Conservation (phyloP, 2,329 filamentous ascomycete genomes). For the Aspergillus calidoustus region DNA sequence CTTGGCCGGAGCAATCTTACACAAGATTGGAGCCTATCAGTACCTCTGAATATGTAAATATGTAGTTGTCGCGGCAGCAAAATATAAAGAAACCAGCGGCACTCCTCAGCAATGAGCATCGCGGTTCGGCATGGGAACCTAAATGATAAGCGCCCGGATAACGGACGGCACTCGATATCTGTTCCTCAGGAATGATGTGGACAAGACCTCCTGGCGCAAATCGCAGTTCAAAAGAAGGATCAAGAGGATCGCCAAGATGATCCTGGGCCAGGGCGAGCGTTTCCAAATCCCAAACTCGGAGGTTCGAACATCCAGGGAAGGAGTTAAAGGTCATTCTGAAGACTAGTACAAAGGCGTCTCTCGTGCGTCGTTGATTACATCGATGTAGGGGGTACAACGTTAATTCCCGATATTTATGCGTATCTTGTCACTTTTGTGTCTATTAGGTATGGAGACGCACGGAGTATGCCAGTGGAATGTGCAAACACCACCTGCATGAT, state of each 20-base stretch:
- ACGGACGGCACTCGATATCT: background rate
- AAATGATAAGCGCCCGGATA: background rate
- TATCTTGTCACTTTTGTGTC: background rate
- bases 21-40: background rate
- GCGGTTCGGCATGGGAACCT: no score
- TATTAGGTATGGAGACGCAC: background rate
- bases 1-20: background rate
- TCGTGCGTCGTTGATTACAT: background rate
- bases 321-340: background rate
- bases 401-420: background rate
- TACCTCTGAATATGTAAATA: background rate
- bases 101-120: background rate
- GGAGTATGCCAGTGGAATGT: background rate
- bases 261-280: conserved; percentile 1
- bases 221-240: background rate
- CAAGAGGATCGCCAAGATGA: conserved; percentile 9
- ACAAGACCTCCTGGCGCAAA: background rate
- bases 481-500: background rate
- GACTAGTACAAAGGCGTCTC: background rate
- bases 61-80: background rate
- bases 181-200: background rate
- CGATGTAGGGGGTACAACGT: background rate
- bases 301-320: background rate
- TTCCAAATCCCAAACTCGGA: background rate
- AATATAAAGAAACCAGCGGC: background rate